phyloP scores from a whole-genome alignment of 352 stramenopile genomes.

The Phytophthora fragariaefolia region DNA sequence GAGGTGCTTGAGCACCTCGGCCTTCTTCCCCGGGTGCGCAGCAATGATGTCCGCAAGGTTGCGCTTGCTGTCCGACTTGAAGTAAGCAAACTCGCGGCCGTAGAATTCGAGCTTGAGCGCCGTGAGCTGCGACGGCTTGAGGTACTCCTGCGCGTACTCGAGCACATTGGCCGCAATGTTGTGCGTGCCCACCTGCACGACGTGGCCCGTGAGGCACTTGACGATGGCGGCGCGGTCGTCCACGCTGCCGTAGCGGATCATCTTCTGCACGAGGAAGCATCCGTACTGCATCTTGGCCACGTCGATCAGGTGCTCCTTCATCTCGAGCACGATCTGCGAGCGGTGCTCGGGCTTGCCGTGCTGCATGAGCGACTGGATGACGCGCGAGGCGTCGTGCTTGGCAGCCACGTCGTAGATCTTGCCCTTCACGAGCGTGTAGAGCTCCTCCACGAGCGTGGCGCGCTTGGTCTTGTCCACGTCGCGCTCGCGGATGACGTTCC shows the following conservation, averaged over 20 bases:
- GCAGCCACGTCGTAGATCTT: constrained; percentile 95
- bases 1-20: constrained; percentile 78
- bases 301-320: constrained; percentile 93
- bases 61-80: constrained; percentile 84
- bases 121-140: constrained; percentile 88
- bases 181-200: constrained; percentile 94
- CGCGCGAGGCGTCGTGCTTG: constrained; percentile 96
- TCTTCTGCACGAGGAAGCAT: constrained; percentile 97
- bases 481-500: constrained; percentile 94
- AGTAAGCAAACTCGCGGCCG: constrained; percentile 90
- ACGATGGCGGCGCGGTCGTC: constrained; percentile 81
- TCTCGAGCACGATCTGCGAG: constrained; percentile 88
- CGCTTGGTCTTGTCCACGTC: constrained; percentile 86
- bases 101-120: constrained; percentile 91
- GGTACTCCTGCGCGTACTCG: constrained; percentile 90
- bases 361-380: constrained; percentile 96
- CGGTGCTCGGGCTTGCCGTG: constrained; percentile 92
- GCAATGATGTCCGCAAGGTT: constrained; percentile 78
- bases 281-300: constrained; percentile 97
- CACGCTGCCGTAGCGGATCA: constrained; percentile 94
- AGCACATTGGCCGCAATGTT: constrained; percentile 94
- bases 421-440: constrained; percentile 92
- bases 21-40: constrained; percentile 72
- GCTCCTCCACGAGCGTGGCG: constrained; percentile 88
- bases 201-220: constrained; percentile 94